These are phyloP conservation scores for Thraustochytrium sp. DNA, from an alignment of 352 stramenopile species.

Conservation along the genomic window DNA sequence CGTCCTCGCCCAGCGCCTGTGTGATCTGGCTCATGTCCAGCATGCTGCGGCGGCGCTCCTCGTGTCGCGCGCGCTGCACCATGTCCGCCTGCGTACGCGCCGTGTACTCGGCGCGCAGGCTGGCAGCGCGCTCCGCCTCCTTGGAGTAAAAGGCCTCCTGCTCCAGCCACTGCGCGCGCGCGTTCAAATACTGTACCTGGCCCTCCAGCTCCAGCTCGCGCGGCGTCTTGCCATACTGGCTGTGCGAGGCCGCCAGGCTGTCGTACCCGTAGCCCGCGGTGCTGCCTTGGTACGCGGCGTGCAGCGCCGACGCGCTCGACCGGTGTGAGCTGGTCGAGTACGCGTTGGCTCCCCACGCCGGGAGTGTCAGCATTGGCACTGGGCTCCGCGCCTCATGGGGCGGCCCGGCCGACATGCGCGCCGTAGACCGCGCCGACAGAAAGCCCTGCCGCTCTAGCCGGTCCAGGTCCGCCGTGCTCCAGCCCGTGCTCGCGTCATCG, in stretches of 20 bases:
- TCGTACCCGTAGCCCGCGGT: neutral
- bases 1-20: neutral
- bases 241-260: neutral
- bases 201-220: slow-evolving; percentile 23
- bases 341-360: neutral
- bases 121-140: neutral
- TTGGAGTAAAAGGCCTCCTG: slow-evolving; percentile 16
- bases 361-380: neutral
- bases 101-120: slow-evolving; percentile 5
- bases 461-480: neutral
- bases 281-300: neutral
- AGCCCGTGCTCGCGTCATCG: too few relatives aligned
- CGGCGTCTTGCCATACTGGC: neutral
- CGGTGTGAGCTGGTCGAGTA: neutral
- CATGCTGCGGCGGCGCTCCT: neutral
- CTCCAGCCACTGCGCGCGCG: slow-evolving; percentile 28
- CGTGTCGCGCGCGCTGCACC: neutral
- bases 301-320: neutral
- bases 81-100: slow-evolving; percentile 25
- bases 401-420: too few relatives aligned
- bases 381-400: too few relatives aligned
- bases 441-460: neutral
- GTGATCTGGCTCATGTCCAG: slow-evolving; percentile 23
- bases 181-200: neutral
- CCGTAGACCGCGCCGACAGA: neutral